Conservation (phyloP, 371 early-diverging fungal genomes). For the Mucor circinelloides region DNA sequence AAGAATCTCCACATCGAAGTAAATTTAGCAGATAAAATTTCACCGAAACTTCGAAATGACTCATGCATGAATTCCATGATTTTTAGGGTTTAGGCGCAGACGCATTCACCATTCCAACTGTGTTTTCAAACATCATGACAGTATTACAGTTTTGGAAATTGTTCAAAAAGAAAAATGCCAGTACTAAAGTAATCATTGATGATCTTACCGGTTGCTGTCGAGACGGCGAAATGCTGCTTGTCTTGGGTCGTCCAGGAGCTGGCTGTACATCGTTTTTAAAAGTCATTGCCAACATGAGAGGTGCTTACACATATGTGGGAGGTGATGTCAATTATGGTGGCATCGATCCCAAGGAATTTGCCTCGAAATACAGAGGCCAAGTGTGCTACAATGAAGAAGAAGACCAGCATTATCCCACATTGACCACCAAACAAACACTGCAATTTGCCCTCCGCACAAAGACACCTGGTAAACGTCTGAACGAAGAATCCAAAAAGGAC, state of each 20-base stretch:
- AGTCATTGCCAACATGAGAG: constrained; percentile 65
- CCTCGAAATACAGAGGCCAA: constrained; percentile 58
- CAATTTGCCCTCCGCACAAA: constrained; percentile 67
- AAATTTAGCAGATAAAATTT: not conserved
- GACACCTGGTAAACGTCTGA: constrained; percentile 60
- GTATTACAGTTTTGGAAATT: constrained; percentile 38
- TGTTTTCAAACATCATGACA: constrained; percentile 11
- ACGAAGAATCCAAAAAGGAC: constrained; percentile 36
- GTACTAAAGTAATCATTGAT: constrained; percentile 49
- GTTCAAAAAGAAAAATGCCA: constrained; percentile 15
- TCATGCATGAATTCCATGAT: not conserved
- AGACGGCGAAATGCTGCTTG: constrained; percentile 78
- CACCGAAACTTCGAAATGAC: not conserved
- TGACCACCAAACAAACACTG: constrained; percentile 71
- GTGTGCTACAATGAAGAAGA: constrained; percentile 74
- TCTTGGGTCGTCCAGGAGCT: constrained; percentile 73
- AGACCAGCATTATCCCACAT: constrained; percentile 70
- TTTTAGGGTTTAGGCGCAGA: constrained; percentile 47
- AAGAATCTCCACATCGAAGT: constrained; percentile 45
- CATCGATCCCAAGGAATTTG: constrained; percentile 58
- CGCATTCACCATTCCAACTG: constrained; percentile 43
- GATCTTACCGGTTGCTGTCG: constrained; percentile 60
- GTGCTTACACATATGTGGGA: constrained; percentile 53
- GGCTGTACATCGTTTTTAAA: constrained; percentile 72
- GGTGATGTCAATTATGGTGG: constrained; percentile 68